Base-by-base conservation (phyloP, 2,329 filamentous ascomycete species). In the Fusarium xyrophilum region DNA sequence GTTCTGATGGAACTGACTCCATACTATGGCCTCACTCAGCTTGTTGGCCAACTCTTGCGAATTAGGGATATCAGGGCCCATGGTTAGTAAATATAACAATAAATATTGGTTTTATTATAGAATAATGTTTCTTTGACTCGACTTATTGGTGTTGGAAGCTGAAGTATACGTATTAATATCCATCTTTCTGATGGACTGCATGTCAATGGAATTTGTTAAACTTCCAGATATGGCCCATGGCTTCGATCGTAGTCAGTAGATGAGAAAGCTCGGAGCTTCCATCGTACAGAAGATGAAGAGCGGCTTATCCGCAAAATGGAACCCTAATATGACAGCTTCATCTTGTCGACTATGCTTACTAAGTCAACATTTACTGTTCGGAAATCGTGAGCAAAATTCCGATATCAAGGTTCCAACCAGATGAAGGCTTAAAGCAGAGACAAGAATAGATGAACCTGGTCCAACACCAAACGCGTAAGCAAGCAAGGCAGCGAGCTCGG, bases 121-220 rank as follows among this genome's bases (percentile, higher is more conserved):
- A n/a, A n/a, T n/a, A n/a, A n/a, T n/a, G n/a, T n/a, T n/a, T n/a
- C n/a, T n/a, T n/a, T n/a, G n/a, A n/a, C n/a, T n/a, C n/a, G n/a
- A n/a, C n/a, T n/a, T n/a, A n/a, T n/a, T n/a, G 15, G n/a, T 30
- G 0, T 21, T 6, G 7, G 14, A 17, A 47, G 14, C 11, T 23
- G n/a, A 30, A 17, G 21, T 21, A 46, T 46, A 30, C 19, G 12
- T 0, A 21, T 3, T 0, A 7, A 46, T 15, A 4, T 0, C 13
- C 5, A 28, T 12, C 0, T 1, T 28, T 6, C 2, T 4, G 1
- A 4, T 2, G 1, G 2, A 5, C 2, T n/a, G 3, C 6, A 28
- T 28, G n/a, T n/a, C n/a, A n/a, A n/a, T n/a, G n/a, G n/a, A n/a
- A n/a, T n/a, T n/a, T n/a, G n/a, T n/a, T n/a, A n/a, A n/a, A n/a